Evolutionary conservation across 1,284 basidiomycete genomes (phyloP).

Genomic region (Gastroboletus turbinatus): DNA sequence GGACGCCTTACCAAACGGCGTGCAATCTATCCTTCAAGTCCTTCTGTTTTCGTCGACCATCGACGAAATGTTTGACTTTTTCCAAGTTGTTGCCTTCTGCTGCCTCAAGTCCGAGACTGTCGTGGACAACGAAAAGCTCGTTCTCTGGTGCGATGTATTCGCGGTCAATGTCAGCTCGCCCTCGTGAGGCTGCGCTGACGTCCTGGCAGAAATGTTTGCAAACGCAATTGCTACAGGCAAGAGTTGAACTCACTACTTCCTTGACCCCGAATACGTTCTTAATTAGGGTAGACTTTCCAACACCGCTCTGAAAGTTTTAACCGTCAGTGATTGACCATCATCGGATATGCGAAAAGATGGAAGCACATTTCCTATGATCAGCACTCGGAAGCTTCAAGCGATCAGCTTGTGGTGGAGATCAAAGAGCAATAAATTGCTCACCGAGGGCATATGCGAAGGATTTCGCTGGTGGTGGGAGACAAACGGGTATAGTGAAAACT

Average conservation of each 20-base stretch:
- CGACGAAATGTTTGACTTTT: neutral
- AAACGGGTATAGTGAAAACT: too few relatives aligned
- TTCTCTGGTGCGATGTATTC: neutral
- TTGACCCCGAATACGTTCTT: neutral
- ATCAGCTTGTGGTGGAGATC: neutral
- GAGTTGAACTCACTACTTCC: neutral
- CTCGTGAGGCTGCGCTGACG: neutral
- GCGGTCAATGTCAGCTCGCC: neutral
- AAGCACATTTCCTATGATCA: neutral
- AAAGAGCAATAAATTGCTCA: neutral
- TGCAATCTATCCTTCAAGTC: neutral
- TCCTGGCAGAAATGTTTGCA: neutral
- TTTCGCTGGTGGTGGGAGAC: neutral
- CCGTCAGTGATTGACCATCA: neutral
- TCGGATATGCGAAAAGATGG: neutral
- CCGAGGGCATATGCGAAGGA: neutral
- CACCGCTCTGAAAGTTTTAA: neutral
- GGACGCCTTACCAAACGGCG: neutral
- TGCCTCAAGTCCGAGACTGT: neutral
- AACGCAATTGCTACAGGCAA: neutral
- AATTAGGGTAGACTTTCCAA: neutral
- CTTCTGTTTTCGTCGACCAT: neutral
- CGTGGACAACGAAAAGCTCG: neutral
- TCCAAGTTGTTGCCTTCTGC: neutral
- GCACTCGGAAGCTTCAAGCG: neutral